A percentile compares a stretch with the other conserved stretches of the same genome.
phyloP scores from a whole-genome alignment of 2,329 filamentous ascomycete genomes.

The Fusarium sulawesiense region DNA sequence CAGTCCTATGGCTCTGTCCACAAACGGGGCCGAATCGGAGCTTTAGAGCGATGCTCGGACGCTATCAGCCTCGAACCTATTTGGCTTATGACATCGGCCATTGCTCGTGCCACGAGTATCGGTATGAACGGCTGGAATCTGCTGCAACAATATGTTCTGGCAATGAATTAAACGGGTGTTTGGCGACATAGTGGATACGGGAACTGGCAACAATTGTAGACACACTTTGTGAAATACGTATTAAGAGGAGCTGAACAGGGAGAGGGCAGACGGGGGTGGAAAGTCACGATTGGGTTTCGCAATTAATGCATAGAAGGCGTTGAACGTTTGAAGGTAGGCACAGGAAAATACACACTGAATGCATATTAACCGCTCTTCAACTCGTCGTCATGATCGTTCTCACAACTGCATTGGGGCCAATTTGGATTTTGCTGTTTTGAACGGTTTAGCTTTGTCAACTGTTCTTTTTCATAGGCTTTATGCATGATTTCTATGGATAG shows the following conservation, averaged over 20 bases:
- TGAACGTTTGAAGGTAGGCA: slow-evolving; percentile 47
- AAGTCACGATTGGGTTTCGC: slow-evolving; percentile 35
- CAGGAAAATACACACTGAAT: slow-evolving; percentile 43
- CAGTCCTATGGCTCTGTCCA: slow-evolving; percentile 67
- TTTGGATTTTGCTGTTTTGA: neutral
- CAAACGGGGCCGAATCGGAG: slow-evolving; percentile 68
- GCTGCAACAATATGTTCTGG: neutral
- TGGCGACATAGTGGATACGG: slow-evolving; percentile 12
- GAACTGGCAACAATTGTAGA: slow-evolving; percentile 19
- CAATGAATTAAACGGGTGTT: slow-evolving; percentile 10
- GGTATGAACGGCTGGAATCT: neutral
- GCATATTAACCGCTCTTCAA: slow-evolving; percentile 5
- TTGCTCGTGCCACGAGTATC: neutral
- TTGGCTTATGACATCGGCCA: neutral
- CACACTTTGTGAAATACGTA: slow-evolving; percentile 14
- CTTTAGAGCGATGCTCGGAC: slow-evolving; percentile 52
- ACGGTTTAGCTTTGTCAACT: neutral
- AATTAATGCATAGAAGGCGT: slow-evolving; percentile 52
- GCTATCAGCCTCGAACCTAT: neutral
- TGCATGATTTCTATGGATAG: slow-evolving; percentile 17
- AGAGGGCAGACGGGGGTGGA: slow-evolving; percentile 9
- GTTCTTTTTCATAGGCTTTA: slow-evolving; percentile 7
- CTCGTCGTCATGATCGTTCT: neutral
- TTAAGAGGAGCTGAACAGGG: slow-evolving; percentile 16
- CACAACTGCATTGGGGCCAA: neutral